A percentile compares a stretch with the other conserved stretches of the same genome.
These are phyloP conservation scores for Ogataea haglerorum DNA, from an alignment of 805 yeast genomes.

Conservation along the genomic window DNA sequence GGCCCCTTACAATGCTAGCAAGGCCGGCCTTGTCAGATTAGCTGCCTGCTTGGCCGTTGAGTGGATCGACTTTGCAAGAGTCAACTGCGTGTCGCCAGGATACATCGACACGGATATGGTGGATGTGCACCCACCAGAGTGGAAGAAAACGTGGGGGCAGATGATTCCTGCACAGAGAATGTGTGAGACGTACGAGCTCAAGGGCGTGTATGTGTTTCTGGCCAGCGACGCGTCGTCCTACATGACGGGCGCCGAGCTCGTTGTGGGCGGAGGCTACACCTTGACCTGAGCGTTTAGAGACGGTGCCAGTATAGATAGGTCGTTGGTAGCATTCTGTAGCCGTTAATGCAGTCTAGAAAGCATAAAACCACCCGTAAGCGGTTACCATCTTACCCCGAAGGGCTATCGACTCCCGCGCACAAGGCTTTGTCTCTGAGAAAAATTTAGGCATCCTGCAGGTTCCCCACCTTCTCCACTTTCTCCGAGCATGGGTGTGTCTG, in stretches of 20 bases:
- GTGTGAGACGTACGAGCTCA: conserved; percentile 43
- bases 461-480: too few relatives aligned
- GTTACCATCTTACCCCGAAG: neutral
- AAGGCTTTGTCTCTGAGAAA: too few relatives aligned
- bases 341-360: neutral
- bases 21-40: conserved; percentile 44
- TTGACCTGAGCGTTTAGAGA: conserved; percentile 3
- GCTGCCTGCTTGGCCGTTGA: conserved; percentile 43
- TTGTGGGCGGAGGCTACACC: conserved; percentile 45
- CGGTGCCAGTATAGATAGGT: neutral
- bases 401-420: too few relatives aligned
- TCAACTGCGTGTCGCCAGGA: conserved; percentile 47
- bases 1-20: conserved; percentile 44
- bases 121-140: conserved; percentile 23
- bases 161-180: conserved; percentile 43
- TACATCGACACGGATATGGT: conserved; percentile 44
- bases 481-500: too few relatives aligned
- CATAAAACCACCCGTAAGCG: neutral
- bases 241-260: conserved; percentile 45
- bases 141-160: conserved; percentile 24
- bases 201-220: conserved; percentile 47
- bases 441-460: too few relatives aligned
- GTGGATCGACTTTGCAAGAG: conserved; percentile 46
- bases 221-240: conserved; percentile 48
- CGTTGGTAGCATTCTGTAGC: neutral